Evolutionary conservation across 106 monocot genomes (phyloP), one percentile per base, ranked within the genome.

Genomic region (Posidonia australis): DNA sequence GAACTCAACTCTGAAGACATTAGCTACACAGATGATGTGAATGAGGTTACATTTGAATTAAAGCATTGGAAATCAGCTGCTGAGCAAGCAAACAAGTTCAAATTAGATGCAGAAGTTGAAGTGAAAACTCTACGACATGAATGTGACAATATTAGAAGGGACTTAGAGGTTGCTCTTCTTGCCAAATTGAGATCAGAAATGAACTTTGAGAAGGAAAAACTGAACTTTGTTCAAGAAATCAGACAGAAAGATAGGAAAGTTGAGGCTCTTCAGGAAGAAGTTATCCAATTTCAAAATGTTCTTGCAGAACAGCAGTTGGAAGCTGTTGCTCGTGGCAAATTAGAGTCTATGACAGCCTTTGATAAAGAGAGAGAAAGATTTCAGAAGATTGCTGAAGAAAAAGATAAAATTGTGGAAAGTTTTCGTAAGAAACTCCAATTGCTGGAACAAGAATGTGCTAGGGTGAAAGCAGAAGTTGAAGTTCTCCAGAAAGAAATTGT

Each of bases 131-230:
- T 28, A 18, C 44, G 28, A 53, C 68, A 76, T 64, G 87, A 80
- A 28, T 72, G 13, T 25, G 27, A 58, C 5, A 19, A n/a, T 29
- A 26, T 67, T 5, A 76, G 44, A 58, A 81, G 59, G 42, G 79
- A 67, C 54, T 25, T 83, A 47, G 89, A 89, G 46, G 28, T 18
- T 30, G 27, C 65, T 20, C 5, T 78, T 75, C 57, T 76, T 69
- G 75, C 61, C 9, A 79, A 76, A 68, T 43, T 61, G 67, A 60
- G 76, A 63, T 61, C 57, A 22, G 78, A 85, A 27, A 71, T 66
- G 29, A 36, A 41, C 7, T 58, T 79, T 18, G 51, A 52, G 49
- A 58, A 71, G 67, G 70, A 71, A 69, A 79, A 63, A 10, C 67
- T 68, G 20, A 63, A 30, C 45, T 66, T 77, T 64, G 48, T 24